Base-by-base conservation (phyloP, 106 monocot genomes). In the Platanthera zijinensis region DNA sequence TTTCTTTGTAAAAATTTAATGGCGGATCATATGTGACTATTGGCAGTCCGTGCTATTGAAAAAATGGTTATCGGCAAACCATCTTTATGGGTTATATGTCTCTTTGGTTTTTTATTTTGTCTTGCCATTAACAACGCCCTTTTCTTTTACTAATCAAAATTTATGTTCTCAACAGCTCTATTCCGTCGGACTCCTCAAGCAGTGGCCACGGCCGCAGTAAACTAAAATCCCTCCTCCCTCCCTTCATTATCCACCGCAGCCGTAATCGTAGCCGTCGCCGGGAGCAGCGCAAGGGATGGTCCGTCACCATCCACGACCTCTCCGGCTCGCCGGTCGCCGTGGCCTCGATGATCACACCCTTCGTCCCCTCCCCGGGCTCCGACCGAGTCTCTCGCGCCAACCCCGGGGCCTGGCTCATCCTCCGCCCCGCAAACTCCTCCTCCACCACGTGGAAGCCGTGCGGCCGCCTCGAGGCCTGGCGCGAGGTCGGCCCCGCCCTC, bases 281-380 rank as follows among this genome's bases (percentile, higher is more conserved):
- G 2, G 81, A 85, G 59, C 84, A 89, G 72, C 85, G 95, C n/a
- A 95, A 95, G 69, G 95, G 95, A 4, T 95, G 95, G 92, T 88
- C 86, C 2, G 95, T 95, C 17, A 92, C 92, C n/a, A 90, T 95
- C 77, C 95, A 95, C 80, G 95, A 95, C 80, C 89, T 90, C 74
- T 92, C 87, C 0, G 95, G 95, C 76, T 92, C 89, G 4, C 92
- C 92, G 14, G 89, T 92, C 21, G 92, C 95, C 1, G 86, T 84
- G 3, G 92, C 95, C 0, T 92, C 95, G 19, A 92, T 95, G 92
- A 80, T 95, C 50, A 92, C 95, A 2, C 95, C 95, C 21, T 92
- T 95, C 81, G 89, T 89, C 28, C 87, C 95, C 4, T 92, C 95
- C n/a, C 92, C 92, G 0, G 87, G 89, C 28, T 84, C 89, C 0